Percentiles rank a stretch among this genome's conserved stretches.
Evolutionary conservation across 2,329 filamentous ascomycete species (phyloP).

Genomic region (Cytospora piceicola): DNA sequence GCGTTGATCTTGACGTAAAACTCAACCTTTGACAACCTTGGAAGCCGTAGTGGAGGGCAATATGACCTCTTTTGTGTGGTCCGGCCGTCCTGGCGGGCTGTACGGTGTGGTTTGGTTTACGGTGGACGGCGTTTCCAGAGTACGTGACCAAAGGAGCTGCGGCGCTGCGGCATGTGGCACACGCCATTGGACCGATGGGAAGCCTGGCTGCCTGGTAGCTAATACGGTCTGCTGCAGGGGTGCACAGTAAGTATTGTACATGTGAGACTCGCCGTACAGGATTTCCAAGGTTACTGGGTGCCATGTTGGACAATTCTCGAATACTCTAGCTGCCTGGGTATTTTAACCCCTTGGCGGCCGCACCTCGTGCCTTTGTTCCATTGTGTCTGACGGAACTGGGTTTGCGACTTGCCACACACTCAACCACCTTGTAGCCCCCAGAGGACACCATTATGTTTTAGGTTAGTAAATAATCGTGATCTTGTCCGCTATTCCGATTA

Average conservation of each 20-base stretch:
- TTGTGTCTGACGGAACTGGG: conserved; percentile 4
- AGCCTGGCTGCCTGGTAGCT: no score
- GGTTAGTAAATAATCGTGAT: background rate
- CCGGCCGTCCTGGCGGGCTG: conserved; percentile 8
- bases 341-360: conserved; percentile 1
- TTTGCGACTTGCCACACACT: conserved; percentile 13
- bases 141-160: background rate
- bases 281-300: background rate
- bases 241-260: background rate
- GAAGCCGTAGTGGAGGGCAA: conserved; percentile 2
- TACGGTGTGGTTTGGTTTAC: background rate
- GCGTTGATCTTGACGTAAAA: conserved; percentile 20
- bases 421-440: background rate
- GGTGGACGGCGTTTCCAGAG: background rate
- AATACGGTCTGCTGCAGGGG: background rate
- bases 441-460: background rate
- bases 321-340: background rate
- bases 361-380: conserved; percentile 12
- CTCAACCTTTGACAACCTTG: conserved; percentile 5
- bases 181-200: background rate
- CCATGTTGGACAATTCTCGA: conserved; percentile 3
- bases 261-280: background rate
- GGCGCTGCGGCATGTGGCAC: background rate
- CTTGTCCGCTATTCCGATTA: background rate
- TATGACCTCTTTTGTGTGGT: conserved; percentile 14